These are phyloP conservation scores for Aspergillus brasiliensis DNA, from an alignment of 2,329 filamentous ascomycete species.

Conservation along the genomic window DNA sequence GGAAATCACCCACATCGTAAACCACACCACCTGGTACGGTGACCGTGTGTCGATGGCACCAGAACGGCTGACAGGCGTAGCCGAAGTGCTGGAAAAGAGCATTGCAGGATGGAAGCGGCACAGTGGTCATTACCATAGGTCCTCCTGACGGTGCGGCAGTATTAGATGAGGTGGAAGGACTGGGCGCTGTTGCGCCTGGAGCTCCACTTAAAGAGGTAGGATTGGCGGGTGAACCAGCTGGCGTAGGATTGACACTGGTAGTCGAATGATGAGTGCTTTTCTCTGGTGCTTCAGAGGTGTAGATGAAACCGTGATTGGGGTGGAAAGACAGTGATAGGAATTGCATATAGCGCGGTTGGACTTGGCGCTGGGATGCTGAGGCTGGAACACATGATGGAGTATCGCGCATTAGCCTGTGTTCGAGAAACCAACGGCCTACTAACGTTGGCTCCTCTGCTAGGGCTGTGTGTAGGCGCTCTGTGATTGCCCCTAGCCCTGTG, in stretches of 20 bases:
- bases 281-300: conserved; percentile 36
- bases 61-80: conserved; percentile 46
- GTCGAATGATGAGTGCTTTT: conserved; percentile 17
- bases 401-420: conserved; percentile 47
- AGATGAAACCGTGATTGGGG: conserved; percentile 44
- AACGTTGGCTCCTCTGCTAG: conserved; percentile 39
- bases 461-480: conserved; percentile 41
- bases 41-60: conserved; percentile 45
- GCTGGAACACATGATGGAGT: conserved; percentile 44
- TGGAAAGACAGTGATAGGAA: conserved; percentile 46
- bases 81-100: conserved; percentile 45
- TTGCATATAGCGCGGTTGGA: conserved; percentile 44
- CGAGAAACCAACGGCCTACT: conserved; percentile 43
- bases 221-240: conserved; percentile 9
- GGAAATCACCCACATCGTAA: conserved; percentile 48
- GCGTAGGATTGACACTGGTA: background rate
- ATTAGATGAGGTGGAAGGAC: conserved; percentile 1
- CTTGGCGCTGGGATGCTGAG: conserved; percentile 32
- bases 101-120: conserved; percentile 36
- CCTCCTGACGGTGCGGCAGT: conserved; percentile 8
- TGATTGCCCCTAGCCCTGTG: conserved; percentile 37
- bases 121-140: conserved; percentile 42
- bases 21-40: conserved; percentile 38
- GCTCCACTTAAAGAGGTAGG: background rate
- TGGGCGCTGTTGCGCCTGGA: background rate